Conservation (phyloP, 1,139 yeast genomes). For the Magnusiomyces paraingens region DNA sequence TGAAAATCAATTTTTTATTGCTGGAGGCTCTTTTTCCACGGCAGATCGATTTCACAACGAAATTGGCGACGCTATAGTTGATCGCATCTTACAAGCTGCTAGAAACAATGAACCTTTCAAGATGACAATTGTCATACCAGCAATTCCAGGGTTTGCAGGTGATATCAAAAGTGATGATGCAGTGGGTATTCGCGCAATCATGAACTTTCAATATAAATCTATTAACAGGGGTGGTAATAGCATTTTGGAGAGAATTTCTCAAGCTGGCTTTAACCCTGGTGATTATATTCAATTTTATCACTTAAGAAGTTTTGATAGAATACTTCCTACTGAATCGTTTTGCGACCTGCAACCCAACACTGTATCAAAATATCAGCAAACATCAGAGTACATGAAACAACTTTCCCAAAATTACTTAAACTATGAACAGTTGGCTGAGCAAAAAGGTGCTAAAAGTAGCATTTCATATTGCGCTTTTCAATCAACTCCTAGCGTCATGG, state of each 20-base stretch:
- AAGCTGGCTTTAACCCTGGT: slow-evolving; percentile 18
- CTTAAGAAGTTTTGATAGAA: slow-evolving; percentile 17
- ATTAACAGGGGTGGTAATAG: slow-evolving; percentile 18
- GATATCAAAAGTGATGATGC: slow-evolving; percentile 18
- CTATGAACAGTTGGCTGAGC: slow-evolving; percentile 2
- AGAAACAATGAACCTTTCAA: slow-evolving; percentile 15
- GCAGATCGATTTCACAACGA: slow-evolving; percentile 16
- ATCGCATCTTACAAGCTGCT: slow-evolving; percentile 17
- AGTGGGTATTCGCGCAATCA: slow-evolving; percentile 19
- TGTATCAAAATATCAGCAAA: slow-evolving; percentile 8
- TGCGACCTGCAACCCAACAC: not conserved
- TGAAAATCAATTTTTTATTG: slow-evolving; percentile 19
- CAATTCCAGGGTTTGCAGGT: slow-evolving; percentile 21
- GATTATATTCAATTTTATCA: slow-evolving; percentile 18
- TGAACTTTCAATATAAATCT: slow-evolving; percentile 19
- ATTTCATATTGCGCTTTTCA: slow-evolving; percentile 16
- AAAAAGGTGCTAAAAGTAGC: slow-evolving; percentile 10
- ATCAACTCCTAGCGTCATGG: slow-evolving; percentile 8
- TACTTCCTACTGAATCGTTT: slow-evolving; percentile 10
- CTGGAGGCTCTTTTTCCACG: slow-evolving; percentile 14
- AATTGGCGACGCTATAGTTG: slow-evolving; percentile 20
- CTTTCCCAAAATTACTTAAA: slow-evolving; percentile 6
- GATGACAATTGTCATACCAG: slow-evolving; percentile 18
- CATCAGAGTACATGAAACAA: slow-evolving; percentile 8
- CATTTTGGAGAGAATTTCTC: slow-evolving; percentile 15